Base-by-base conservation (phyloP, 2,329 filamentous ascomycete genomes). In the Phaeoacremonium minimum region DNA sequence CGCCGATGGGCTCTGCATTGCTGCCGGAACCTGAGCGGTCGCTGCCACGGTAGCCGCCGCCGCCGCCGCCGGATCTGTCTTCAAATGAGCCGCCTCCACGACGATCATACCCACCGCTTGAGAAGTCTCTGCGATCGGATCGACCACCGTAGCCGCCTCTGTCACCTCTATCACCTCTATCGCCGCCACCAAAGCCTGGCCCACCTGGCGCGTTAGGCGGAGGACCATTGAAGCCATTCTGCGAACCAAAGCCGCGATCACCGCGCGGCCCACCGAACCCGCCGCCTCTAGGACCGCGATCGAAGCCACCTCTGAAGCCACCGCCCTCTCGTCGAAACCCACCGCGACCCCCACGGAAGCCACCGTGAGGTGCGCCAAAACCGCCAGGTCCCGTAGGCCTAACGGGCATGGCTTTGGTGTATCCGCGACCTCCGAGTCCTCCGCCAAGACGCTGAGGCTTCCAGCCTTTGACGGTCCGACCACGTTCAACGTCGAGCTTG, bases 401-500 rank as follows among this genome's bases (percentile, higher is more conserved):
- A 22, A 84, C 72, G 34, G 84, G 77, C 46, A 80, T 72, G 13
- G 83, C 79, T 63, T 91, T 94, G 39, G 91, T 97, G 63, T 97
- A 97, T 46, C 87, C 86, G 52, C 93, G 83, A 31, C 91, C 91
- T 44, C 93, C 93, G 4, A 96, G 77, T 32, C 93, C 93, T 47
- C 93, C 93, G 40, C 91, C 93, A 35, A 95, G 84, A 46, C 93
- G 84, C 49, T 87, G 83, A 43, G 93, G 93, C 55, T 87, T 85
- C 93, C 93, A 98, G 33, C 85, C 88, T 55, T 87, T 86, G 28
- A 96, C 88, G 19, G 93, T 97, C 50, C 93, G 85, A 48, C 93
- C 93, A 55, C 93, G 83, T 66, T 98, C 93, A 43, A 97, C 91
- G 58, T 98, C 93, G 53, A 97, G 89, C 57, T 95, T 80, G 54